Base-by-base conservation (phyloP, 2,329 filamentous ascomycete genomes). In the Sarocladiaceae sp. region DNA sequence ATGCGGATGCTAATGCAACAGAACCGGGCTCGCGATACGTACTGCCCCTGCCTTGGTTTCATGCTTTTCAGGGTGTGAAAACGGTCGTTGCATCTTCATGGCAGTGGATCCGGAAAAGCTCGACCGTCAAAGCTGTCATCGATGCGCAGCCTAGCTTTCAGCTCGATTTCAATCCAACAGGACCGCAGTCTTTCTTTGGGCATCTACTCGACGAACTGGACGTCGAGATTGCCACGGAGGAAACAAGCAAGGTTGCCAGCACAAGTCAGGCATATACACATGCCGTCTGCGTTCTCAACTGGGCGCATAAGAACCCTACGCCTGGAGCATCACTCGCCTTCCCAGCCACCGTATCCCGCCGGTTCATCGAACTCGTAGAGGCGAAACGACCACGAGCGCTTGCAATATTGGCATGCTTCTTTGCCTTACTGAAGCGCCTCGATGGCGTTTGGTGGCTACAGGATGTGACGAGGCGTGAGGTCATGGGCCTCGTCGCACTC, bases 401-500 rank as follows among this genome's bases (percentile, higher is more conserved):
- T 21, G 73, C 75, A 24, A 78, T 83, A 27, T 69, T 84, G 2
- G 80, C 80, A 6, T 80, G 77, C 57, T 85, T 83, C 58, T 83
- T 83, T 53, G 80, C 78, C 21, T 64, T 83, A 29, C 66, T 85
- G 37, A 81, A 81, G 55, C 72, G 72, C 26, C 67, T 83, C 49
- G 75, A 82, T 48, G 60, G 68, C 13, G 66, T 80, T 13, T 88
- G 83, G 83, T 88, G 83, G 83, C 65, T 86, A 21, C 72, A 79
- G 16, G 80, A 82, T 31, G 81, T 84, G 54, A 75, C 81, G 6
- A 72, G 74, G 13, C 73, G 78, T 45, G 78, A 87, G 53, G 76
- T 87, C 13, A 74, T 78, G 56, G 80, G 82, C 16, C 70, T 85
- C 19, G 70, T 79, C 16, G 72, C 71, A 27, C 60, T 80, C 27